Conservation (phyloP, 805 yeast species). For the Monosporozyma servazzii region DNA sequence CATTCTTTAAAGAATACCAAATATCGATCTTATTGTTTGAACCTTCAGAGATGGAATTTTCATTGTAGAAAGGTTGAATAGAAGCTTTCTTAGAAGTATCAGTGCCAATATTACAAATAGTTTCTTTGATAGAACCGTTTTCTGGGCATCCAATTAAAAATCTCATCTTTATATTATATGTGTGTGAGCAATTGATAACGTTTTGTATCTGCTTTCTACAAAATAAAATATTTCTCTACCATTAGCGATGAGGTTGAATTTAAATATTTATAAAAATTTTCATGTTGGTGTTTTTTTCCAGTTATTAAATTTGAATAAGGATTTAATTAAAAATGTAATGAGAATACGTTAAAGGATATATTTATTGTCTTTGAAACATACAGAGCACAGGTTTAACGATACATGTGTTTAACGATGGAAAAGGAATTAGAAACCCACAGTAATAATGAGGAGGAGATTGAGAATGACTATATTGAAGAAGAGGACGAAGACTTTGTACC, state of each 20-base stretch:
- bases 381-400: neutral
- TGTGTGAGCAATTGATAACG: neutral
- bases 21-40: conserved; percentile 14
- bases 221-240: neutral
- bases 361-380: neutral
- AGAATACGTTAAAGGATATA: neutral
- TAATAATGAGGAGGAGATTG: conserved; percentile 10
- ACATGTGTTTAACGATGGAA: neutral
- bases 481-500: conserved; percentile 35
- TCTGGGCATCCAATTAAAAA: conserved; percentile 57
- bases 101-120: conserved; percentile 56
- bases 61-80: conserved; percentile 50
- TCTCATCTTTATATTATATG: conserved; percentile 37
- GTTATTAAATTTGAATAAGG: neutral
- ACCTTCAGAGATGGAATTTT: conserved; percentile 36
- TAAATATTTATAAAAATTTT: neutral
- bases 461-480: conserved; percentile 28
- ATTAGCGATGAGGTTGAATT: conserved; percentile 3
- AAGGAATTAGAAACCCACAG: neutral
- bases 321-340: neutral
- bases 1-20: neutral
- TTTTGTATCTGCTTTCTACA: neutral
- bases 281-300: neutral
- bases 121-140: conserved; percentile 55
- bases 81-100: conserved; percentile 71